These are phyloP conservation scores for Penicillium sp. DNA, from an alignment of 2,329 filamentous ascomycete genomes.

Conservation along the genomic window DNA sequence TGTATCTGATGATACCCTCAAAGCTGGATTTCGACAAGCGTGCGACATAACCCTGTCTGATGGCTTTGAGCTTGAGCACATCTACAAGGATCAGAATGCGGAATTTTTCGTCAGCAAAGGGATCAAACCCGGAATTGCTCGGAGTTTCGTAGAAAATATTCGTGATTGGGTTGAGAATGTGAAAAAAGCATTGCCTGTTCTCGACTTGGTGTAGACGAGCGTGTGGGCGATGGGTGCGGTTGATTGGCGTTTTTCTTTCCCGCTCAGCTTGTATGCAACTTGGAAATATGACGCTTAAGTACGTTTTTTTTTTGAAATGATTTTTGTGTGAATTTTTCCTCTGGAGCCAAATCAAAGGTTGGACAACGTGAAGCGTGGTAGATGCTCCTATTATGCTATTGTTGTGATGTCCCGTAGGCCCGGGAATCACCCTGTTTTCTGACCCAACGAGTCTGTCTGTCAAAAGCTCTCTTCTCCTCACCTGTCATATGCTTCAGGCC, in stretches of 20 bases:
- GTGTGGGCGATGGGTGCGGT: not conserved
- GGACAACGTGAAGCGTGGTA: not conserved
- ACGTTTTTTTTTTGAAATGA: not conserved
- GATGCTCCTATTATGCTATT: not conserved
- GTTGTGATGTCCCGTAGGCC: not conserved
- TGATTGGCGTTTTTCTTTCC: not conserved
- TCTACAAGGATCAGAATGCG: too few relatives aligned
- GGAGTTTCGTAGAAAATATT: too few relatives aligned
- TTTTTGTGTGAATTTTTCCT: not conserved
- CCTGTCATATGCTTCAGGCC: constrained; percentile 31
- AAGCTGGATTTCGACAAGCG: too few relatives aligned
- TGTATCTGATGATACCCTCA: too few relatives aligned
- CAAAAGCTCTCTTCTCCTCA: constrained; percentile 32
- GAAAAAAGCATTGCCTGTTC: too few relatives aligned
- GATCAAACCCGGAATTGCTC: too few relatives aligned
- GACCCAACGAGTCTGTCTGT: constrained; percentile 31
- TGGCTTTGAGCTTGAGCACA: too few relatives aligned
- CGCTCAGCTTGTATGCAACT: not conserved
- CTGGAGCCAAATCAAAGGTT: not conserved
- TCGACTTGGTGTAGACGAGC: not conserved
- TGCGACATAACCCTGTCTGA: too few relatives aligned
- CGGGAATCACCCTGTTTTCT: constrained; percentile 8
- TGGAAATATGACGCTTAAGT: not conserved
- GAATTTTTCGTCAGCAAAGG: too few relatives aligned
- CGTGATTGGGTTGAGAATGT: too few relatives aligned